phyloP scores from a whole-genome alignment of 1,139 yeast species.

The Suhomyces kunorum region DNA sequence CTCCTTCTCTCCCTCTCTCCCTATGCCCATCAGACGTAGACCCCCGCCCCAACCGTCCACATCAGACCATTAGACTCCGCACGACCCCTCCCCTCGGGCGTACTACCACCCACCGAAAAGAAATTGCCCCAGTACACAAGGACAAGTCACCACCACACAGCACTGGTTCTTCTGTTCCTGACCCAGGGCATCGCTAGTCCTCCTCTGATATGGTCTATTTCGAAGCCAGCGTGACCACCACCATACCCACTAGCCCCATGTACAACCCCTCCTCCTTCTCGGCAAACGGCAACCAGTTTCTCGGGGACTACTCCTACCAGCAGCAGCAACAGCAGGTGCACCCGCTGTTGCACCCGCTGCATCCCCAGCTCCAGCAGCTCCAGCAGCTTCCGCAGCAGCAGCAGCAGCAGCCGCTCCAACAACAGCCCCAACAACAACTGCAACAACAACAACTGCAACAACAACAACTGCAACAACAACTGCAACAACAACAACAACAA shows the following conservation, averaged over 20 bases:
- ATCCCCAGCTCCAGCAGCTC: constrained; percentile 7
- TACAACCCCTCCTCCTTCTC: constrained; percentile 13
- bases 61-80: constrained; percentile 2
- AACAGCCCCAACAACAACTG: constrained; percentile 8
- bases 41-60: constrained; percentile 3
- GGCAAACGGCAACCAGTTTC: constrained; percentile 13
- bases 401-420: constrained; percentile 9
- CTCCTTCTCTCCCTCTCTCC: background rate
- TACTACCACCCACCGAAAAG: background rate
- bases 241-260: constrained; percentile 19
- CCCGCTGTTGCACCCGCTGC: constrained; percentile 9
- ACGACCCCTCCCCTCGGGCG: constrained; percentile 1
- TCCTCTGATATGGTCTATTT: constrained; percentile 19
- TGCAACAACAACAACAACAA: constrained; percentile 8
- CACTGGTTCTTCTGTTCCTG: constrained; percentile 1
- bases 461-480: constrained; percentile 9
- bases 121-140: constrained; percentile 1
- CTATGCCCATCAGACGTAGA: background rate
- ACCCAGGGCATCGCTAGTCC: constrained; percentile 1
- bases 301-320: constrained; percentile 19
- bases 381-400: constrained; percentile 8
- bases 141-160: background rate
- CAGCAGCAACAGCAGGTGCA: constrained; percentile 11
- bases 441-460: constrained; percentile 13
- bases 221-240: constrained; percentile 24